Evolutionary conservation across 164 flowering plant species (phyloP).

Genomic region (Buxus sempervirens): DNA sequence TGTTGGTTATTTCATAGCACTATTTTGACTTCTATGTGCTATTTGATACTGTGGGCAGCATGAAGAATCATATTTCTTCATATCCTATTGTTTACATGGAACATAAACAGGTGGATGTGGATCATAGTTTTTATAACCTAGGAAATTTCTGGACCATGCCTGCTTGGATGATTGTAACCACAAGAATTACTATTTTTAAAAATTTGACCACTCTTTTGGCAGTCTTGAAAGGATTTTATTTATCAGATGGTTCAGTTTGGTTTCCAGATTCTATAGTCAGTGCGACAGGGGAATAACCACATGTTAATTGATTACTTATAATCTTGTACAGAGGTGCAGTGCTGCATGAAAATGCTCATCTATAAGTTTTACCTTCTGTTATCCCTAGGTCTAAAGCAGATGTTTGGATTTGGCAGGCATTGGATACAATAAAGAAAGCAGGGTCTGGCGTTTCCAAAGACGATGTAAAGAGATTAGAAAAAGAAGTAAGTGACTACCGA

Average conservation of each 20-base stretch:
- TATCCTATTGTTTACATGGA: background rate
- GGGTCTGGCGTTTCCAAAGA: constrained; percentile 67
- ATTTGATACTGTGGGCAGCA: background rate
- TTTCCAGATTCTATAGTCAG: background rate
- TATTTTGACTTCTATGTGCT: background rate
- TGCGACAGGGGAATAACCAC: background rate
- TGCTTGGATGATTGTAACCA: background rate
- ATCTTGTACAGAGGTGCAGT: no score
- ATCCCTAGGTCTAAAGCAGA: background rate
- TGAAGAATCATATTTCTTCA: background rate
- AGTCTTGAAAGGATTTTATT: background rate
- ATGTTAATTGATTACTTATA: no score
- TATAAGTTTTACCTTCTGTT: no score
- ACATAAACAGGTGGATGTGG: background rate
- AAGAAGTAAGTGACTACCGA: constrained; percentile 57
- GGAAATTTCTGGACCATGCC: background rate
- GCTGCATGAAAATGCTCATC: no score
- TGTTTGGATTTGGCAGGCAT: constrained; percentile 49
- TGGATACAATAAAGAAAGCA: constrained; percentile 78
- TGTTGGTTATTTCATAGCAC: background rate
- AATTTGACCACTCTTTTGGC: background rate
- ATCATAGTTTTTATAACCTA: background rate
- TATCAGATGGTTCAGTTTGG: background rate
- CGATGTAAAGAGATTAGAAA: constrained; percentile 67
- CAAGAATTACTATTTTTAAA: background rate